These are phyloP conservation scores for Gautieria morchelliformis DNA, from an alignment of 768 basidiomycete genomes.

Conservation along the genomic window DNA sequence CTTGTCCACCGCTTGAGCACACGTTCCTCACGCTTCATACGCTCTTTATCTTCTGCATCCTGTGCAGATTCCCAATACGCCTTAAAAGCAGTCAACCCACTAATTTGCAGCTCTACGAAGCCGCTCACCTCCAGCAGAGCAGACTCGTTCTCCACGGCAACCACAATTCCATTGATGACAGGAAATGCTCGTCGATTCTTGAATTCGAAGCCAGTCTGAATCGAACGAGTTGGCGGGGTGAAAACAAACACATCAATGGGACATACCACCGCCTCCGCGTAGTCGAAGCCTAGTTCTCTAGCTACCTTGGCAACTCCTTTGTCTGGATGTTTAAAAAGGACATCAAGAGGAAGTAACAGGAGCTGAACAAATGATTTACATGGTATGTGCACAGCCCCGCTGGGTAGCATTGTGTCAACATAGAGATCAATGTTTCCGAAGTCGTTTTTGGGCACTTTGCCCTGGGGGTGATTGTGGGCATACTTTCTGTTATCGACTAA, in stretches of 20 bases:
- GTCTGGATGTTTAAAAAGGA: slow-evolving; percentile 31
- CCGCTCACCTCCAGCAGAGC: slow-evolving; percentile 60
- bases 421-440: slow-evolving; percentile 98
- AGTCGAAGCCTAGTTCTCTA: slow-evolving; percentile 76
- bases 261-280: slow-evolving; percentile 92
- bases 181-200: slow-evolving; percentile 85
- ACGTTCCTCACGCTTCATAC: slow-evolving; percentile 64
- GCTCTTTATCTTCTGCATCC: slow-evolving; percentile 67
- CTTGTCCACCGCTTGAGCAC: slow-evolving; percentile 83
- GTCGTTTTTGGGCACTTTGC: slow-evolving; percentile 86
- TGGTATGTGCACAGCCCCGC: slow-evolving; percentile 80
- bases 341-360: slow-evolving; percentile 8
- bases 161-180: slow-evolving; percentile 75
- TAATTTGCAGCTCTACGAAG: neutral
- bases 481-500: neutral
- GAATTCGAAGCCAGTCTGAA: slow-evolving; percentile 92
- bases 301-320: slow-evolving; percentile 88
- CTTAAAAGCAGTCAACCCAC: slow-evolving; percentile 28
- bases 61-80: slow-evolving; percentile 80
- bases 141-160: slow-evolving; percentile 71
- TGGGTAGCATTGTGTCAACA: slow-evolving; percentile 88
- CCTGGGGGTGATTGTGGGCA: slow-evolving; percentile 36
- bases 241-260: neutral
- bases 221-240: slow-evolving; percentile 6
- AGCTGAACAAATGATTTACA: slow-evolving; percentile 42